A percentile compares a stretch with the other conserved stretches of the same genome.
Evolutionary conservation across 2,329 filamentous ascomycete species (phyloP).

Genomic region (Cladosporium sp.): DNA sequence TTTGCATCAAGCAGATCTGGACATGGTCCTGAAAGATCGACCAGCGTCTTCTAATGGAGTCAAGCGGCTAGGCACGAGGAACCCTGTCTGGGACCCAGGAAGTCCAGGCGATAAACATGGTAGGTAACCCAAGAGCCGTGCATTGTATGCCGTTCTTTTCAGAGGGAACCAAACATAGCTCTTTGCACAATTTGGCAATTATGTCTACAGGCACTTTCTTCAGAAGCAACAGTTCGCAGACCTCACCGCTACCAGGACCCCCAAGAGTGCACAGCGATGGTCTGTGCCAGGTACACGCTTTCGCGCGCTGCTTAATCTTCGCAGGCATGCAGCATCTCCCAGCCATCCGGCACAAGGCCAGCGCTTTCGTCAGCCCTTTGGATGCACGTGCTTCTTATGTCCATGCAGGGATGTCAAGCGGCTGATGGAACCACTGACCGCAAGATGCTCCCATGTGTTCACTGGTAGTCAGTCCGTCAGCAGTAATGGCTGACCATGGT

Average conservation of each 20-base stretch:
- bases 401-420: background rate
- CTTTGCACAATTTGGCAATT: background rate
- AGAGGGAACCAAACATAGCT: background rate
- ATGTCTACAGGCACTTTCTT: background rate
- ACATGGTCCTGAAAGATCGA: background rate
- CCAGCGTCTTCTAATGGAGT: background rate
- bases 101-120: background rate
- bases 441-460: background rate
- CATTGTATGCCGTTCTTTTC: background rate
- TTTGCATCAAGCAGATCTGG: background rate
- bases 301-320: constrained; percentile 1
- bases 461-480: background rate
- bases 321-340: constrained; percentile 18
- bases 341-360: background rate
- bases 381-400: background rate
- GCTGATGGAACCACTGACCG: background rate
- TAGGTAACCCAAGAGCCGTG: background rate
- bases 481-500: background rate
- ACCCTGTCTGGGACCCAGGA: background rate
- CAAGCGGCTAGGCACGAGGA: background rate
- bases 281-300: constrained; percentile 6
- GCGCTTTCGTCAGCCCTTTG: background rate
- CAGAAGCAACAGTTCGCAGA: background rate
- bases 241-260: background rate
- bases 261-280: background rate